phyloP scores from a whole-genome alignment of 2,329 filamentous ascomycete genomes.

The Dryadomyces quercivorus region DNA sequence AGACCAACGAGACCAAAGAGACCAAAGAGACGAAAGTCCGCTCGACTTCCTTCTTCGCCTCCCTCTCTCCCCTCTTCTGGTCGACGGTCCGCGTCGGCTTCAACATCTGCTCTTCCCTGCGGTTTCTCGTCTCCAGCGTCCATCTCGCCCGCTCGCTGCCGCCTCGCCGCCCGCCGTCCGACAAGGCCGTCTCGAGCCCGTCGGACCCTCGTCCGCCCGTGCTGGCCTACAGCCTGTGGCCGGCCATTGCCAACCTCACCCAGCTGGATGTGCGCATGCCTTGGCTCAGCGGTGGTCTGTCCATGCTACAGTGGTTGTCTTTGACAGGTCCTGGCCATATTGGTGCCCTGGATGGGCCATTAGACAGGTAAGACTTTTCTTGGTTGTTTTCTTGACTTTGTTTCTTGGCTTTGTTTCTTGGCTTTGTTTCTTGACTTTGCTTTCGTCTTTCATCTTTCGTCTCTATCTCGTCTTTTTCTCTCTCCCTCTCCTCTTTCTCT shows the following conservation, averaged over 20 bases:
- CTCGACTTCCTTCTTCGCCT: background rate
- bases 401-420: background rate
- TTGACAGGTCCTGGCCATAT: constrained; percentile 63
- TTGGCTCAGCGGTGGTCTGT: constrained; percentile 68
- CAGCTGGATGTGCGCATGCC: constrained; percentile 76
- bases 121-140: constrained; percentile 52
- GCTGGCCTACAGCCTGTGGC: constrained; percentile 65
- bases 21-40: too few relatives aligned
- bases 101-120: constrained; percentile 47
- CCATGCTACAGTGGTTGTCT: constrained; percentile 63
- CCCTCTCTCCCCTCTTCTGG: constrained; percentile 33
- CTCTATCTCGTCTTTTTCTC: background rate
- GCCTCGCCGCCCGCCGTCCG: constrained; percentile 24
- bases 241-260: constrained; percentile 58
- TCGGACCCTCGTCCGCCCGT: constrained; percentile 34
- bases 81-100: constrained; percentile 42
- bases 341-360: constrained; percentile 59
- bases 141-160: constrained; percentile 57
- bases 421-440: background rate
- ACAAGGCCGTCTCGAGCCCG: background rate
- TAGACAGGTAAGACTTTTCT: constrained; percentile 70
- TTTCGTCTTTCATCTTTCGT: background rate
- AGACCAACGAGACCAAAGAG: too few relatives aligned
- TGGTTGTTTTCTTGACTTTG: background rate
- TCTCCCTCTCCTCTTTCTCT: background rate